These are phyloP conservation scores for Verticillium nubilum DNA, from an alignment of 2,329 filamentous ascomycete species.

Conservation along the genomic window DNA sequence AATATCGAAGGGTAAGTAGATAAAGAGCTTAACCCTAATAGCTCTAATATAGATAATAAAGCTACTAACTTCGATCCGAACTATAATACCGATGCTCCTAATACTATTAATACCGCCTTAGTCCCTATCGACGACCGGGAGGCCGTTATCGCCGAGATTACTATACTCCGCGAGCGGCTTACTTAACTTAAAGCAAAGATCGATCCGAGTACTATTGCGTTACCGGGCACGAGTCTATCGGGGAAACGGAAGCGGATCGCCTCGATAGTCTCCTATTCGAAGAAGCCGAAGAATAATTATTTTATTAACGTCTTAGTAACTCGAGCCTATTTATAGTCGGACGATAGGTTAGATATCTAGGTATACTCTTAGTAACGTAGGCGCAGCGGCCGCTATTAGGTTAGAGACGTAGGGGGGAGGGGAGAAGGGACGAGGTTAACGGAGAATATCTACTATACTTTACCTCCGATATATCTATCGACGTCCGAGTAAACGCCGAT, in stretches of 20 bases:
- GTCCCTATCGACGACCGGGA: neutral
- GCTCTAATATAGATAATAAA: too few relatives aligned
- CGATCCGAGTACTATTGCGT: too few relatives aligned
- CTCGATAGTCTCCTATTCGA: too few relatives aligned
- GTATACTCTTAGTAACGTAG: neutral
- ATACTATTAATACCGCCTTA: neutral
- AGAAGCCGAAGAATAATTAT: neutral
- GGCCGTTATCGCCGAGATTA: neutral
- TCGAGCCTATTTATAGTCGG: neutral
- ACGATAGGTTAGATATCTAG: neutral
- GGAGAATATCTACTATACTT: slow-evolving; percentile 1
- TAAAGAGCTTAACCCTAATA: too few relatives aligned
- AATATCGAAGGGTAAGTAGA: too few relatives aligned
- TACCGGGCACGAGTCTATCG: too few relatives aligned
- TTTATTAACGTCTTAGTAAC: neutral
- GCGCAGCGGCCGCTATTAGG: neutral
- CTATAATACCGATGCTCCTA: too few relatives aligned
- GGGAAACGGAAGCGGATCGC: too few relatives aligned
- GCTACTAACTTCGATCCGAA: too few relatives aligned
- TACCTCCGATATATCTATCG: neutral
- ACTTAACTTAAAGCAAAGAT: too few relatives aligned
- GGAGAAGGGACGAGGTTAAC: neutral
- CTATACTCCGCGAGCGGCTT: neutral
- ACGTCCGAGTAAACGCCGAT: neutral
- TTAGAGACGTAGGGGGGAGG: neutral